A percentile compares a stretch with the other conserved stretches of the same genome.
Evolutionary conservation across 108 stramenopile genomes (phyloP).

Genomic region (Licmophora abbreviata): DNA sequence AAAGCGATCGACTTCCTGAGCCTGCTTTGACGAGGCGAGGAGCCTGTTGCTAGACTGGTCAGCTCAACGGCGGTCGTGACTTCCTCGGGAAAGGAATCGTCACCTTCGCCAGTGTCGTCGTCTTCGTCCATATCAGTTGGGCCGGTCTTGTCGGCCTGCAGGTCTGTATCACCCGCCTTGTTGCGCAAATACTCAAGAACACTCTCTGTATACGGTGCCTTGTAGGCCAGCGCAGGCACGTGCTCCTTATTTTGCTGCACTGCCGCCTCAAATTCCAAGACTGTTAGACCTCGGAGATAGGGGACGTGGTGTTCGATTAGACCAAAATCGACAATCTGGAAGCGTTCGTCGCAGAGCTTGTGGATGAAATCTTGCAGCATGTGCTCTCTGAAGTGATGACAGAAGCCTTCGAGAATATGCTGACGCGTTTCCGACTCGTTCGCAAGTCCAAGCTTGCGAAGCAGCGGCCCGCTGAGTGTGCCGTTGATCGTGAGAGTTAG

Average conservation of each 20-base stretch:
- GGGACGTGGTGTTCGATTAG: constrained; percentile 56
- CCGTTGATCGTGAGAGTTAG: constrained; percentile 53
- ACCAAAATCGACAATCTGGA: constrained; percentile 34
- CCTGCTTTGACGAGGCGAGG: too few relatives aligned
- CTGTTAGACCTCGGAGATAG: constrained; percentile 30
- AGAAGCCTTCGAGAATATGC: constrained; percentile 31
- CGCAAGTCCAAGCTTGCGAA: constrained; percentile 43
- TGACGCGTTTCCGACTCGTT: constrained; percentile 36
- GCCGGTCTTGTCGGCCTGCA: background rate
- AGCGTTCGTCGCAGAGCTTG: constrained; percentile 36
- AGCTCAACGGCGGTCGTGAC: background rate
- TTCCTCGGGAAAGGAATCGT: background rate
- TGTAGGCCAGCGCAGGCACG: constrained; percentile 21
- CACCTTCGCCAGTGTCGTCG: background rate
- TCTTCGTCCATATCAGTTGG: background rate
- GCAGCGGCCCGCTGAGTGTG: constrained; percentile 36
- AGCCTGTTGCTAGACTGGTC: background rate
- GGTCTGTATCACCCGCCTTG: constrained; percentile 7
- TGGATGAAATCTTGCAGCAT: constrained; percentile 24
- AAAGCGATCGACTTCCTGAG: too few relatives aligned
- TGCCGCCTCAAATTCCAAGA: constrained; percentile 33
- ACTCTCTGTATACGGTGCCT: constrained; percentile 30
- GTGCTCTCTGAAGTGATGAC: constrained; percentile 9
- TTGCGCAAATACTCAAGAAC: constrained; percentile 34
- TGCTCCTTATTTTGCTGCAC: constrained; percentile 2